Conservation (phyloP, 2,329 filamentous ascomycete genomes). For the Gnomoniopsis smithogilvyi region DNA sequence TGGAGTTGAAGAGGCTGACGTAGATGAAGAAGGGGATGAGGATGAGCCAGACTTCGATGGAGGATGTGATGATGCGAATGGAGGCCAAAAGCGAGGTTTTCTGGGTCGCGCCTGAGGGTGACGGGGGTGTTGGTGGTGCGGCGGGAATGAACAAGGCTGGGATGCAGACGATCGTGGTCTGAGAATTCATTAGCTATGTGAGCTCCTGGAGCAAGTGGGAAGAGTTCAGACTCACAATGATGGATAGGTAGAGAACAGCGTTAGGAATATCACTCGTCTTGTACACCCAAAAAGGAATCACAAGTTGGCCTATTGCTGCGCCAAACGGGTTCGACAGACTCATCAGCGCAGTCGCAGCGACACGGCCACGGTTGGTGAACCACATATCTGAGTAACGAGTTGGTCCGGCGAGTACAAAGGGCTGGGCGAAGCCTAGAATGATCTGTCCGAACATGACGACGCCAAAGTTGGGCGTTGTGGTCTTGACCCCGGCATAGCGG, state of each 20-base stretch:
- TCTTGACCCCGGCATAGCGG: slow-evolving; percentile 67
- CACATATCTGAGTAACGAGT: slow-evolving; percentile 91
- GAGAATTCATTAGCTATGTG: slow-evolving; percentile 9
- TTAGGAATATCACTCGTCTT: slow-evolving; percentile 64
- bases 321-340: slow-evolving; percentile 88
- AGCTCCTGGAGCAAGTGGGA: not conserved
- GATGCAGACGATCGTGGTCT: slow-evolving; percentile 62
- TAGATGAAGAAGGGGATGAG: slow-evolving; percentile 79
- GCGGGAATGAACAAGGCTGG: slow-evolving; percentile 81
- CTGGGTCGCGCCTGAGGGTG: slow-evolving; percentile 60
- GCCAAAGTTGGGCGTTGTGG: slow-evolving; percentile 62
- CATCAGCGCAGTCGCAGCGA: slow-evolving; percentile 81
- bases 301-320: slow-evolving; percentile 81
- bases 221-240: slow-evolving; percentile 60
- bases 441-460: slow-evolving; percentile 90
- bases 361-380: slow-evolving; percentile 83
- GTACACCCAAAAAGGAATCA: slow-evolving; percentile 74
- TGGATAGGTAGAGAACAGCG: slow-evolving; percentile 80
- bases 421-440: slow-evolving; percentile 82
- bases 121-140: slow-evolving; percentile 72
- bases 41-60: slow-evolving; percentile 75
- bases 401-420: slow-evolving; percentile 86
- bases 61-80: slow-evolving; percentile 50
- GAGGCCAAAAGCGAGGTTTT: slow-evolving; percentile 53
- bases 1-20: slow-evolving; percentile 90